These are phyloP conservation scores for Dysphania ambrosioides DNA, from an alignment of 148 eudicot species.

Conservation along the genomic window DNA sequence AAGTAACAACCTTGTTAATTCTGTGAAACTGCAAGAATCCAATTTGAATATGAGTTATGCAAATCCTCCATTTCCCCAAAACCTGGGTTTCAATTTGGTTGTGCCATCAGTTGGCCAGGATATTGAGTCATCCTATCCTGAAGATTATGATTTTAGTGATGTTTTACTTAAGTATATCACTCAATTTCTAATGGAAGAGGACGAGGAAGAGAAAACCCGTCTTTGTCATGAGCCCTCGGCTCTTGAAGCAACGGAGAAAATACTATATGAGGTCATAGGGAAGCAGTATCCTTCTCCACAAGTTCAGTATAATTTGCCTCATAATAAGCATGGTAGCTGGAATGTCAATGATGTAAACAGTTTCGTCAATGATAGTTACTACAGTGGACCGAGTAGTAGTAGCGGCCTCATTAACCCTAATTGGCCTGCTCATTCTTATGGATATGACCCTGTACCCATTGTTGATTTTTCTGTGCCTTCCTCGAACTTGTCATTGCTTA, in stretches of 20 bases:
- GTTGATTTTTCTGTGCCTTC: conserved; percentile 25
- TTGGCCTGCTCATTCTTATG: conserved; percentile 24
- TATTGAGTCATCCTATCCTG: conserved; percentile 30
- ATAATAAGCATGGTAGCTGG: conserved; percentile 10
- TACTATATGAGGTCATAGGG: conserved; percentile 60
- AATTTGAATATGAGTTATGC: conserved; percentile 15
- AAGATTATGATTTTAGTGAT: conserved; percentile 62
- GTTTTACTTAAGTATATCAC: conserved; percentile 58
- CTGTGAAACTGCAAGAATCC: conserved; percentile 25
- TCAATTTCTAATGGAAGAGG: conserved; percentile 74
- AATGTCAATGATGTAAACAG: conserved; percentile 14
- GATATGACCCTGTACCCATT: conserved; percentile 20
- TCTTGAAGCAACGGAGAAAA: conserved; percentile 63
- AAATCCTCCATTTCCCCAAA: conserved; percentile 24
- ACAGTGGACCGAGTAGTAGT: conserved; percentile 17
- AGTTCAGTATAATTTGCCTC: conserved; percentile 7
- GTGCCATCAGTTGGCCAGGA: conserved; percentile 18
- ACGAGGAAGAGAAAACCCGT: conserved; percentile 50
- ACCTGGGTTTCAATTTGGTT: conserved; percentile 13
- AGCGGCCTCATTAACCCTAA: conserved; percentile 10
- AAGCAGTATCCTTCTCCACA: conserved; percentile 38
- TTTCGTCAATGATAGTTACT: not conserved
- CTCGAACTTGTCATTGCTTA: conserved; percentile 23
- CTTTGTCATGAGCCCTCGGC: conserved; percentile 53
- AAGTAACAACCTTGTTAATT: conserved; percentile 26